Conservation (phyloP, 1,139 yeast genomes). For the Candida sanyaensis region DNA sequence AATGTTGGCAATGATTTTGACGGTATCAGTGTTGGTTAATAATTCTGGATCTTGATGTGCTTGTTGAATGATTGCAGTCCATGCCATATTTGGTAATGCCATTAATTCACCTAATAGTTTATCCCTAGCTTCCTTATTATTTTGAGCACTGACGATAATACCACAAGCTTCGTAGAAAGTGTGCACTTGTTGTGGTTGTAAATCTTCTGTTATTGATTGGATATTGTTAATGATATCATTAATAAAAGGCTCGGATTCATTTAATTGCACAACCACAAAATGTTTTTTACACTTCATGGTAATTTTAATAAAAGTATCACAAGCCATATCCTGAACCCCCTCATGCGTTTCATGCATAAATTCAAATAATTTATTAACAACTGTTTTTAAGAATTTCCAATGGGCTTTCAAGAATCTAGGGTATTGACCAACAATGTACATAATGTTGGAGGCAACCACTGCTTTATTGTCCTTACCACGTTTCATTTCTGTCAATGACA, state of each 20-base stretch:
- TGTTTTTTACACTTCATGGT: constrained; percentile 94
- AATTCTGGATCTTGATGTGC: constrained; percentile 89
- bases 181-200: constrained; percentile 96
- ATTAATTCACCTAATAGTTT: constrained; percentile 75
- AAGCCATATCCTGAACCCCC: constrained; percentile 99
- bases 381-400: constrained; percentile 96
- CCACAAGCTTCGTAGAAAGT: constrained; percentile 99
- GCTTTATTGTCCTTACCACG: constrained; percentile 98
- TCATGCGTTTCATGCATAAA: constrained; percentile 99
- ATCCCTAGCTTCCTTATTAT: constrained; percentile 61
- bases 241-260: constrained; percentile 90
- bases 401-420: constrained; percentile 97
- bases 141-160: constrained; percentile 84
- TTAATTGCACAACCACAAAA: constrained; percentile 84
- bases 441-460: constrained; percentile 96
- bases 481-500: constrained; percentile 91
- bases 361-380: constrained; percentile 91
- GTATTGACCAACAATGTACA: constrained; percentile 99
- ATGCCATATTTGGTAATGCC: constrained; percentile 91
- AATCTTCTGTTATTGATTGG: constrained; percentile 84
- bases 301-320: constrained; percentile 96
- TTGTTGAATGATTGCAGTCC: constrained; percentile 86
- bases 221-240: constrained; percentile 84
- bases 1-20: constrained; percentile 89
- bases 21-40: constrained; percentile 81